Evolutionary conservation across 129 eudicot genomes (phyloP).

Genomic region (Deinandra increscens): DNA sequence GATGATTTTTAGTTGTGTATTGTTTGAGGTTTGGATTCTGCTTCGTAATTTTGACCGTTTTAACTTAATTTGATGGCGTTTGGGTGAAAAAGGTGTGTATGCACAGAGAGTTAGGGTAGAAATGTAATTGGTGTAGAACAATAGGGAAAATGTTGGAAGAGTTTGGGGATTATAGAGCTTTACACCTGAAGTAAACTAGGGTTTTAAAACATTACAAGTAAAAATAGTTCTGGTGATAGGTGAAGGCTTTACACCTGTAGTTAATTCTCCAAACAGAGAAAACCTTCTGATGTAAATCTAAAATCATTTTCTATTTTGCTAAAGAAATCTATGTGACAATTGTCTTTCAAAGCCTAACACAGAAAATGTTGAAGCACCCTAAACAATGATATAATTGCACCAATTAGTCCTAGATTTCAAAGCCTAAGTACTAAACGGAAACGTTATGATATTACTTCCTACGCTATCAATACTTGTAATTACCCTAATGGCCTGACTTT

Average conservation of each 20-base stretch:
- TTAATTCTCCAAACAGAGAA: background rate
- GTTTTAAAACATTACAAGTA: background rate
- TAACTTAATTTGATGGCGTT: background rate
- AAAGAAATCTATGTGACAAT: background rate
- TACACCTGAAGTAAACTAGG: too few species aligned
- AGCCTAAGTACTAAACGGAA: background rate
- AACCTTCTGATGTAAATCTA: background rate
- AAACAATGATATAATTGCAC: background rate
- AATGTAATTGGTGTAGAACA: background rate
- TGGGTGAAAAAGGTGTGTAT: background rate
- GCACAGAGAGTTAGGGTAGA: background rate
- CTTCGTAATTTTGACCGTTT: background rate
- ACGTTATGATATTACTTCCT: background rate
- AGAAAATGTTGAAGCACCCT: background rate
- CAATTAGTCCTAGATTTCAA: background rate
- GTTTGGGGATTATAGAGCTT: too few species aligned
- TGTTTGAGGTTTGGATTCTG: constrained; percentile 7
- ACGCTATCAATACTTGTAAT: background rate
- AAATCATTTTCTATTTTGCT: background rate
- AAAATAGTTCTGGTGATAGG: background rate
- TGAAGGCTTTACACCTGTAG: background rate
- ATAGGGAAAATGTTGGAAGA: background rate
- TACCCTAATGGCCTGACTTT: background rate
- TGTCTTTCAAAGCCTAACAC: background rate
- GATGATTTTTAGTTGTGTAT: background rate